phyloP scores from a whole-genome alignment of 1,139 yeast species.

The Saccharomyces hybrid region DNA sequence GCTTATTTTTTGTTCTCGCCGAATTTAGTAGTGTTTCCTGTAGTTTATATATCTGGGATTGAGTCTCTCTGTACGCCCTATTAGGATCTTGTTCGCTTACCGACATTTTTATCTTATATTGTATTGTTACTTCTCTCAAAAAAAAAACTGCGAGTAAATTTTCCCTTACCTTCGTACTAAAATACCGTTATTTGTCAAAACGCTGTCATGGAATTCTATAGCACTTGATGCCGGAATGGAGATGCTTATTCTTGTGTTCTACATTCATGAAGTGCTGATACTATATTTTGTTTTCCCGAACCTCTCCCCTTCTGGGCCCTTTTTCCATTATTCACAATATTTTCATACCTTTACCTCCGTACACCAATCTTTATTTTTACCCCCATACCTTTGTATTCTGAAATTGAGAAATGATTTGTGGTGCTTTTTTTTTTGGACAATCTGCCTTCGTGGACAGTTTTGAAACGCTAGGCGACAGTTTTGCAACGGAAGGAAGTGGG shows the following conservation, averaged over 20 bases:
- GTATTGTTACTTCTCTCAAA: not conserved
- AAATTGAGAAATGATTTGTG: not conserved
- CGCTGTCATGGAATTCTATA: not conserved
- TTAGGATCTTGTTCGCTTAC: slow-evolving; percentile 7
- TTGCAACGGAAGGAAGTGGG: not conserved
- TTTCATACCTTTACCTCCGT: not conserved
- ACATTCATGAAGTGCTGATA: not conserved
- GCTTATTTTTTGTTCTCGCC: slow-evolving; percentile 8
- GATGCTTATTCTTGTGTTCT: too few relatives aligned
- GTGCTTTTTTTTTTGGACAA: not conserved
- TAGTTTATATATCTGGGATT: slow-evolving; percentile 27
- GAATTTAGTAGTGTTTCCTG: slow-evolving; percentile 31
- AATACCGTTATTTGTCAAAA: not conserved
- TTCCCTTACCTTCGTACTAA: not conserved
- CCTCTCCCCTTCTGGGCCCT: not conserved
- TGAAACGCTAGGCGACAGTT: not conserved
- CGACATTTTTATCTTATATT: slow-evolving; percentile 1
- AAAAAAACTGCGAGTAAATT: not conserved
- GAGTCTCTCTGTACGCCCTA: slow-evolving; percentile 28
- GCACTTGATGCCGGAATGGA: not conserved
- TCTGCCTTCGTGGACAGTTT: not conserved
- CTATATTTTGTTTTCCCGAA: not conserved
- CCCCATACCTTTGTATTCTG: not conserved
- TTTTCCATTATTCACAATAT: not conserved
- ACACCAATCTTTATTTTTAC: not conserved